Conservation (phyloP, 73 alveolate species). For the Paramecium bursaria region DNA sequence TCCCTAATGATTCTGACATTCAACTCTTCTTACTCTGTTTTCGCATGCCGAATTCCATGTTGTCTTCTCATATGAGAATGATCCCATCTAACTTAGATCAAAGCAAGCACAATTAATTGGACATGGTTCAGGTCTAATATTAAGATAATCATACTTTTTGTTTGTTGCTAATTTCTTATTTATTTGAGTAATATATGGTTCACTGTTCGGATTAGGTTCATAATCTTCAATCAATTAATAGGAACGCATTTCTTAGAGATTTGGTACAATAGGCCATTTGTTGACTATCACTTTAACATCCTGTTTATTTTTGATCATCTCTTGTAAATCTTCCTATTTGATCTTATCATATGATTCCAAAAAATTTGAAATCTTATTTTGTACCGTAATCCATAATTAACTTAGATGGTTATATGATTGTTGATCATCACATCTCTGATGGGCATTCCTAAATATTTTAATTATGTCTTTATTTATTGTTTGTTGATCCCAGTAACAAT, state of each 20-base stretch:
- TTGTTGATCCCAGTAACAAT: slow-evolving; percentile 24
- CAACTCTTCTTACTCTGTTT: slow-evolving; percentile 61
- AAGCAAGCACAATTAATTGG: slow-evolving; percentile 60
- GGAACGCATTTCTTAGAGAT: slow-evolving; percentile 40
- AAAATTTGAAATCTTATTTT: not conserved
- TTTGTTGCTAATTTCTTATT: slow-evolving; percentile 56
- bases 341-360: slow-evolving; percentile 8
- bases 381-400: not conserved
- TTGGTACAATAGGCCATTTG: slow-evolving; percentile 68
- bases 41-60: slow-evolving; percentile 69
- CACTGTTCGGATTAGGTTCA: slow-evolving; percentile 64
- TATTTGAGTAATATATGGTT: slow-evolving; percentile 37
- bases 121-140: slow-evolving; percentile 66
- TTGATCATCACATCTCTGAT: not conserved
- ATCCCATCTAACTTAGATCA: slow-evolving; percentile 62
- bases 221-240: slow-evolving; percentile 52
- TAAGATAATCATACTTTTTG: too few relatives aligned
- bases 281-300: slow-evolving; percentile 46
- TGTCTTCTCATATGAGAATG: slow-evolving; percentile 31
- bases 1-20: slow-evolving; percentile 63
- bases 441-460: slow-evolving; percentile 26
- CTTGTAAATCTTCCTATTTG: slow-evolving; percentile 26
- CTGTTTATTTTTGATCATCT: slow-evolving; percentile 12
- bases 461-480: not conserved
- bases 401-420: not conserved